These are phyloP conservation scores for Castanea crenata DNA, from an alignment of 306 rosid genomes.

Conservation along the genomic window DNA sequence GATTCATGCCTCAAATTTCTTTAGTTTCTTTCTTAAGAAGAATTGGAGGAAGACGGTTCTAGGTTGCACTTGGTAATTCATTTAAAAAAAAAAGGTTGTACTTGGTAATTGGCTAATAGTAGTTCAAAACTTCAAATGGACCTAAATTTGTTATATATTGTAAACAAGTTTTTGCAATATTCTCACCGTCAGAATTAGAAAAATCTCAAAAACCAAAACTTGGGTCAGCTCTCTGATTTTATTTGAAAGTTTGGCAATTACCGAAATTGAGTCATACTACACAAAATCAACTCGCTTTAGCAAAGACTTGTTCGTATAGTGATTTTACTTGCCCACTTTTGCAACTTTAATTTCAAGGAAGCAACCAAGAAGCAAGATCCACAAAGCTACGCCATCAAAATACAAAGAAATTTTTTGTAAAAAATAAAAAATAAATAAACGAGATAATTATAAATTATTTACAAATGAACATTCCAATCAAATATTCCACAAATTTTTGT, in stretches of 20 bases:
- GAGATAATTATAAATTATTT: not conserved
- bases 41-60: too few relatives aligned
- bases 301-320: not conserved
- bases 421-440: not conserved
- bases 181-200: not conserved
- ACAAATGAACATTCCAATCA: not conserved
- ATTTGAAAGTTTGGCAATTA: not conserved
- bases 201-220: too few relatives aligned
- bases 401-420: not conserved
- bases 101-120: too few relatives aligned
- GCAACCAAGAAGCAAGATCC: not conserved
- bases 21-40: not conserved
- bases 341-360: not conserved
- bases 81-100: too few relatives aligned
- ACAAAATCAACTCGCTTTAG: not conserved
- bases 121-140: too few relatives aligned
- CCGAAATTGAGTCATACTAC: not conserved
- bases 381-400: not conserved
- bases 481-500: not conserved
- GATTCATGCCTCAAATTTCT: not conserved
- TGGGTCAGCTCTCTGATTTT: not conserved
- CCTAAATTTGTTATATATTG: not conserved
- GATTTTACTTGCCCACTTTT: not conserved
- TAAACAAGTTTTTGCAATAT: not conserved
- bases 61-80: too few relatives aligned